phyloP scores from a whole-genome alignment of 1,284 basidiomycete genomes.

The Amylostereum areolatum region DNA sequence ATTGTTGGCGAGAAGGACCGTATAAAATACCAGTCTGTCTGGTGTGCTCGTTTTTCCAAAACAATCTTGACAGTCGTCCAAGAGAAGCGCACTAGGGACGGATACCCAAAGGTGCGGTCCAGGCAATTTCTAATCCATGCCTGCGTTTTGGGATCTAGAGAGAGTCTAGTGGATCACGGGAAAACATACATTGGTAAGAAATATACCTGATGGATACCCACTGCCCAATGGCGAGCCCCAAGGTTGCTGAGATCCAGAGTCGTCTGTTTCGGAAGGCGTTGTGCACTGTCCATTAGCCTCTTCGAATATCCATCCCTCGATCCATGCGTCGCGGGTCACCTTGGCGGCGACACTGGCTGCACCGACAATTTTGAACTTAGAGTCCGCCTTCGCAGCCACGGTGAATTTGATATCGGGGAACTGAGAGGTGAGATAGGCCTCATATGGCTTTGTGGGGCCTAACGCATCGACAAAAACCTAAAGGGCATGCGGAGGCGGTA shows the following conservation, averaged over 20 bases:
- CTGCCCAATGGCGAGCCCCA: conserved; percentile 57
- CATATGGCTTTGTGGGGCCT: conserved; percentile 82
- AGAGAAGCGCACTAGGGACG: conserved; percentile 87
- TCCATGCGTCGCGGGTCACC: conserved; percentile 88
- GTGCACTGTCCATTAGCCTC: conserved; percentile 34
- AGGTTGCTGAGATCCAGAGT: conserved; percentile 4
- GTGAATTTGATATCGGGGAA: conserved; percentile 87
- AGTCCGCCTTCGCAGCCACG: conserved; percentile 91
- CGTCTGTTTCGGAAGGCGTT: conserved; percentile 5
- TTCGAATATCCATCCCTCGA: conserved; percentile 81
- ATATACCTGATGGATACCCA: conserved; percentile 82
- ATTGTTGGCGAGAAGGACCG: neutral
- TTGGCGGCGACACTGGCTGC: conserved; percentile 97
- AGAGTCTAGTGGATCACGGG: neutral
- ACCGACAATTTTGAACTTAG: conserved; percentile 93
- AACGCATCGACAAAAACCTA: conserved; percentile 96
- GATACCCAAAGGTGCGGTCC: conserved; percentile 91
- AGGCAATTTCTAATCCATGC: conserved; percentile 76
- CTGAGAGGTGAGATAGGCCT: conserved; percentile 68
- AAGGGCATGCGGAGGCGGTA: conserved; percentile 1
- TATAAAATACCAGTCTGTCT: conserved; percentile 68
- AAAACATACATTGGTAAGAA: conserved; percentile 4
- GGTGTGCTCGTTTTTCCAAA: conserved; percentile 75
- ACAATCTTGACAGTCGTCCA: conserved; percentile 92
- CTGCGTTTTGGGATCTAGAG: conserved; percentile 85